Evolutionary conservation across 768 basidiomycete genomes (phyloP).

Genomic region (Phlebiopsis gigantea): DNA sequence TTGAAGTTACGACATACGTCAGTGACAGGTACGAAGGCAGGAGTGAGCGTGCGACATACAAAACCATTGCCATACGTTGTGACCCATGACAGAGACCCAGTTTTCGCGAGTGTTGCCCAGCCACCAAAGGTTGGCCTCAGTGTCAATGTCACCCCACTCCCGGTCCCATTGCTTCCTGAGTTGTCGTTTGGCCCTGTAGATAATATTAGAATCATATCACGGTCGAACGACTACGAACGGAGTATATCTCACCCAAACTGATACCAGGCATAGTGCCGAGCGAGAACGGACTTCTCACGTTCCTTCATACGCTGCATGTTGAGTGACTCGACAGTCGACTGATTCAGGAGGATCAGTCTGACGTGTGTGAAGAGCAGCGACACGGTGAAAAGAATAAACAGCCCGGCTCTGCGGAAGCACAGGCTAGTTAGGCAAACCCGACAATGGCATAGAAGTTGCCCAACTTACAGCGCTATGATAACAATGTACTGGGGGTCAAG

Average conservation of each 20-base stretch:
- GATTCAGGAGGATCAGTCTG: conserved; percentile 52
- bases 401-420: conserved; percentile 41
- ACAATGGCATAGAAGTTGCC: neutral
- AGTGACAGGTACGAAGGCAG: neutral
- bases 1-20: neutral
- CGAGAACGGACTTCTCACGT: conserved; percentile 50
- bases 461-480: conserved; percentile 65
- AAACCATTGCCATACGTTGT: conserved; percentile 63
- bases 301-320: conserved; percentile 53
- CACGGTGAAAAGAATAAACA: conserved; percentile 70
- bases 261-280: conserved; percentile 48
- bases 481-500: conserved; percentile 69
- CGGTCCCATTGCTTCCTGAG: conserved; percentile 54
- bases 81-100: conserved; percentile 86
- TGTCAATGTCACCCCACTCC: conserved; percentile 75
- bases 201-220: neutral
- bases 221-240: neutral
- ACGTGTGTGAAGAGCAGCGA: conserved; percentile 56
- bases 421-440: neutral
- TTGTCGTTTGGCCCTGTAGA: conserved; percentile 43
- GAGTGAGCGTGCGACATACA: conserved; percentile 34
- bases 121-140: conserved; percentile 89
- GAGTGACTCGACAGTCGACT: conserved; percentile 82
- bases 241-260: conserved; percentile 43
- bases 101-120: conserved; percentile 52